Base-by-base conservation (phyloP, 805 yeast species). In the Lipomyces yamadae region DNA sequence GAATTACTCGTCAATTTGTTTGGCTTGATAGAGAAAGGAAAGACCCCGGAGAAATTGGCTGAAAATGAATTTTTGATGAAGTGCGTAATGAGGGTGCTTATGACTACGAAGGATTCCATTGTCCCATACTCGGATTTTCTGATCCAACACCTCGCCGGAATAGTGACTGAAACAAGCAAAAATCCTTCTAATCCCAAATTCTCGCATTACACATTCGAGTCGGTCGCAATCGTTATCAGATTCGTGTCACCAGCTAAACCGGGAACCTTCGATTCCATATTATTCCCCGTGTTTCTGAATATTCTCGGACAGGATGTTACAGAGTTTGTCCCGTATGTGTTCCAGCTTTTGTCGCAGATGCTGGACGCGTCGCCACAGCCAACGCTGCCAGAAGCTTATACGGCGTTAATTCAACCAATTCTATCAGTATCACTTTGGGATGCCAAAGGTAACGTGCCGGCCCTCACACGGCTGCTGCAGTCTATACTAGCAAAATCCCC, bases 141-240 rank as follows among this genome's bases (percentile, higher is more conserved):
- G n/a, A 80, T 91, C 48, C 82, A 84, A 42, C 93, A 93, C 75
- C 80, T 94, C 55, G 78, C 93, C 56, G 81, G 83, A 61, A 90
- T 95, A 58, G 82, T 93, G 59, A 82, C 82, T 15, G 85, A 86
- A 15, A 92, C 93, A 63, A 81, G 92, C 32, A 88, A 87, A 72
- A 95, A 95, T 74, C 99, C 99, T 4, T 91, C 98, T 4, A 95
- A 95, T 78, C 99, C 99, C 56, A 86, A 88, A 73, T 95, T 95
- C 75, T 85, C 92, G 5, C 99, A 95, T 78, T 96, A 88, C 75
- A 83, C 90, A 3, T 95, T 95, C 76, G 99, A 95, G 81, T 84
- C 96, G 7, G 82, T 95, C 66, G 94, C 95, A 33, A 88, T 88
- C 3, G 79, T 93, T 60, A 79, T 93, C 66, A 88, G 88, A 70